Evolutionary conservation across 352 stramenopile genomes (phyloP).

Genomic region (Pythium insidiosum): DNA sequence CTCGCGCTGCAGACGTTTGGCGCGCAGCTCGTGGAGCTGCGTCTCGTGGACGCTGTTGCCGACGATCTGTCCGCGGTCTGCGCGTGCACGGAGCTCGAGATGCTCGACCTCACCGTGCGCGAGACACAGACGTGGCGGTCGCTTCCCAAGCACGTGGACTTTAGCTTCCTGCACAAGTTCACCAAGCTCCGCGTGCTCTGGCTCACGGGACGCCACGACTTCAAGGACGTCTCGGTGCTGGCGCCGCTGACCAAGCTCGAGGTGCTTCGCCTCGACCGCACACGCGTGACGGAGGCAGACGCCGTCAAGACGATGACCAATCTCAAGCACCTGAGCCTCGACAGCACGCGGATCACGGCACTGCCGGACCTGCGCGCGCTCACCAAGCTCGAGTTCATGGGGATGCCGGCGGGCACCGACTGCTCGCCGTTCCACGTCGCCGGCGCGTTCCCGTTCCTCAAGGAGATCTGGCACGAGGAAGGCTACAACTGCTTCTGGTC

Average conservation of each 20-base stretch:
- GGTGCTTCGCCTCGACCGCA: constrained; percentile 36
- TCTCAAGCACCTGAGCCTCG: constrained; percentile 39
- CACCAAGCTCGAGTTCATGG: constrained; percentile 33
- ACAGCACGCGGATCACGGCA: constrained; percentile 33
- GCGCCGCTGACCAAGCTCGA: constrained; percentile 28
- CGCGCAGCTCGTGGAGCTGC: constrained; percentile 9
- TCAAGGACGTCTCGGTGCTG: constrained; percentile 36
- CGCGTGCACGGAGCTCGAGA: constrained; percentile 11
- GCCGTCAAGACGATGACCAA: constrained; percentile 21
- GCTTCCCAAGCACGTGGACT: constrained; percentile 17
- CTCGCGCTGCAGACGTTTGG: constrained; percentile 7
- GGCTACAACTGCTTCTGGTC: constrained; percentile 63
- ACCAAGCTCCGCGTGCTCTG: constrained; percentile 35
- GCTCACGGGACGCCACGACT: constrained; percentile 46
- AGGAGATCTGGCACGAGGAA: constrained; percentile 49
- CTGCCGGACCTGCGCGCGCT: constrained; percentile 24
- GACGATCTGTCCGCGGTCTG: constrained; percentile 10
- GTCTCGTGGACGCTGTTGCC: constrained; percentile 11
- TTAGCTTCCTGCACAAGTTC: constrained; percentile 31
- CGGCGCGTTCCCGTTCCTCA: constrained; percentile 32
- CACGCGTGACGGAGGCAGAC: constrained; percentile 32
- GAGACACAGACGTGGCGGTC: constrained; percentile 15
- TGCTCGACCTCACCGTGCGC: constrained; percentile 15
- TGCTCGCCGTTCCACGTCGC: constrained; percentile 32
- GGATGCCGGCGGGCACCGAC: constrained; percentile 31